These are phyloP conservation scores for Ogataea trehaloabstinens DNA, from an alignment of 805 yeast species.

Conservation along the genomic window DNA sequence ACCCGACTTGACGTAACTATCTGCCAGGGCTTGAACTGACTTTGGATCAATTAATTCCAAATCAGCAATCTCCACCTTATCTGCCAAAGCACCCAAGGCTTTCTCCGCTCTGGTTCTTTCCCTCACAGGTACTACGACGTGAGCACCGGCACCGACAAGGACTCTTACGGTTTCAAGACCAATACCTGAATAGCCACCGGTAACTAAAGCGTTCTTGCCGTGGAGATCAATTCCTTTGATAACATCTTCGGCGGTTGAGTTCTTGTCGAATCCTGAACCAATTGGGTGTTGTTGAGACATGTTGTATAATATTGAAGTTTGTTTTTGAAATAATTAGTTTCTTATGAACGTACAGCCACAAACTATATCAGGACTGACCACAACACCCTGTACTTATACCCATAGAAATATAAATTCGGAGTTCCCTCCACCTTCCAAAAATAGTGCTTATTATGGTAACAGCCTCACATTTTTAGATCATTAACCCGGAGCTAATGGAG, in stretches of 20 bases:
- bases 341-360: too few relatives aligned
- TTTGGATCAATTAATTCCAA: slow-evolving; percentile 5
- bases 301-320: too few relatives aligned
- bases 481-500: too few relatives aligned
- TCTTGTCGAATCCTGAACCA: slow-evolving; percentile 2
- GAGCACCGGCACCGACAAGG: slow-evolving; percentile 4
- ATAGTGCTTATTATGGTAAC: too few relatives aligned
- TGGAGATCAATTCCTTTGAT: slow-evolving; percentile 4
- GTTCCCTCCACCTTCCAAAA: too few relatives aligned
- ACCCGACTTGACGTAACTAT: slow-evolving; percentile 5
- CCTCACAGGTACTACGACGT: slow-evolving; percentile 7
- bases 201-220: slow-evolving; percentile 5
- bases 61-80: slow-evolving; percentile 4
- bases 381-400: too few relatives aligned
- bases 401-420: too few relatives aligned
- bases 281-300: slow-evolving; percentile 5
- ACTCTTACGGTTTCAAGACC: slow-evolving; percentile 7
- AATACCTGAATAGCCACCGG: slow-evolving; percentile 9
- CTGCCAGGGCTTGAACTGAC: slow-evolving; percentile 1
- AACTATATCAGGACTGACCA: too few relatives aligned
- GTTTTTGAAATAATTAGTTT: too few relatives aligned
- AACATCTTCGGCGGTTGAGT: slow-evolving; percentile 5
- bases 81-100: slow-evolving; percentile 4
- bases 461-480: too few relatives aligned
- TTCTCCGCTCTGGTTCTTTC: neutral